Conservation (phyloP, 176 grass and related monocot genomes). For the Panicum miliaceum region DNA sequence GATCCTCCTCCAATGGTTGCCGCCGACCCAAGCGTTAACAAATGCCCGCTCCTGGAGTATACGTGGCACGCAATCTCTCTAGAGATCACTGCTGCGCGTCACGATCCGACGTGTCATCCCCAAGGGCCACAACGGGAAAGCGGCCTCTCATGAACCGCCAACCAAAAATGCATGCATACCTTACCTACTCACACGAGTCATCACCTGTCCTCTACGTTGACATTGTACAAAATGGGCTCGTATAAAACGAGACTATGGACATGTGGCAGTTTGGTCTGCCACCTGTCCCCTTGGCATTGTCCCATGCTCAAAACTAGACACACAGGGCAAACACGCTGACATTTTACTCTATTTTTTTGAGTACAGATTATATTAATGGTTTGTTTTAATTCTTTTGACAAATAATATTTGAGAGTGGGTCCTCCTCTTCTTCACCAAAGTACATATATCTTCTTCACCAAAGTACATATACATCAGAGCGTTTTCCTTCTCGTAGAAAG, state of each 20-base stretch:
- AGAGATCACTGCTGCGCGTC: conserved; percentile 4
- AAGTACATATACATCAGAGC: not conserved
- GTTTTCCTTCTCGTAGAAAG: not conserved
- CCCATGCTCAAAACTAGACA: not conserved
- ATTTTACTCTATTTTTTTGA: not conserved
- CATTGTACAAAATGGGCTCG: not conserved
- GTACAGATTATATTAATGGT: not conserved
- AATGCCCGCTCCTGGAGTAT: not conserved
- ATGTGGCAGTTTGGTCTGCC: conserved; percentile 19
- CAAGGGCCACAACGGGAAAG: conserved; percentile 23
- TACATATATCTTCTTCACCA: not conserved
- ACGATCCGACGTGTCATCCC: conserved; percentile 14
- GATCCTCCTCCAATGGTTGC: conserved; percentile 4
- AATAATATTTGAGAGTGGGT: not conserved
- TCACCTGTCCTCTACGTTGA: not conserved
- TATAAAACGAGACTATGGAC: not conserved
- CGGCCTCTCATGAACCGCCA: not conserved
- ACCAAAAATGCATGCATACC: not conserved
- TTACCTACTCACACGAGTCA: not conserved
- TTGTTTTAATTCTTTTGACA: too few species aligned
- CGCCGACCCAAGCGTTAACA: not conserved
- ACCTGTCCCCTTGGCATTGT: not conserved
- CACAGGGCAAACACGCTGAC: not conserved
- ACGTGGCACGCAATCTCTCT: conserved; percentile 12
- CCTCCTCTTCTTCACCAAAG: not conserved